Conservation (phyloP, 192 early-diverging fungal species). For the Rhizoclosmatium globosum region DNA sequence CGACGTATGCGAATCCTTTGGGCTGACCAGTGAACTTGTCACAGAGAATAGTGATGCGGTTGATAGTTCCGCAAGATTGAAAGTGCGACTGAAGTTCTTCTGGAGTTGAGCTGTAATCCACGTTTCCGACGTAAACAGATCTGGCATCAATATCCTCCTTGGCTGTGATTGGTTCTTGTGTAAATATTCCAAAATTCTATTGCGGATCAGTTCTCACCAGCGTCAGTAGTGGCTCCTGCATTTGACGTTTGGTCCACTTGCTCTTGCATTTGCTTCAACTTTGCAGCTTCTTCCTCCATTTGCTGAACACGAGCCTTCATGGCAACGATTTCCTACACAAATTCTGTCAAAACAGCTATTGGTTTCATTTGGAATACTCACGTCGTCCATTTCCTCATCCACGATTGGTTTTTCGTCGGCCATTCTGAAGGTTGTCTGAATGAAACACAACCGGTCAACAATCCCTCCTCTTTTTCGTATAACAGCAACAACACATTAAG, state of each 20-base stretch:
- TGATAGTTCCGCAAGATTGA: conserved; percentile 94
- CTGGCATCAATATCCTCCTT: conserved; percentile 82
- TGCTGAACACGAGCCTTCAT: conserved; percentile 80
- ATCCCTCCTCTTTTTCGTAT: not conserved
- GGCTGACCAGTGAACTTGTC: conserved; percentile 88
- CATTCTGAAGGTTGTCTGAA: not conserved
- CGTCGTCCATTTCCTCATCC: conserved; percentile 38
- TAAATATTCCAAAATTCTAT: not conserved
- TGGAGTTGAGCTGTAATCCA: conserved; percentile 93
- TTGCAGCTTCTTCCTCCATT: conserved; percentile 86
- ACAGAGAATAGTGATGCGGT: conserved; percentile 94
- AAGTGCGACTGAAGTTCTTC: conserved; percentile 96
- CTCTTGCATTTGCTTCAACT: conserved; percentile 79
- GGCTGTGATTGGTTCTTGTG: not conserved
- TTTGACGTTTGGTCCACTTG: conserved; percentile 74
- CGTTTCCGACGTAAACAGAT: conserved; percentile 96
- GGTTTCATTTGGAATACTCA: not conserved
- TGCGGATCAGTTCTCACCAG: not conserved
- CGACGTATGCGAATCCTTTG: conserved; percentile 87
- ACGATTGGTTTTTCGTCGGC: conserved; percentile 22
- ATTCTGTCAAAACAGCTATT: not conserved
- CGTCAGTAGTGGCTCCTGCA: conserved; percentile 22
- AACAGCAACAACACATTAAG: not conserved
- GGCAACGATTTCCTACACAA: conserved; percentile 76
- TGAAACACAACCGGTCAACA: not conserved